A percentile compares a stretch with the other conserved stretches of the same genome.
Evolutionary conservation across 805 yeast genomes (phyloP).

Genomic region (Pichia kluyveri): DNA sequence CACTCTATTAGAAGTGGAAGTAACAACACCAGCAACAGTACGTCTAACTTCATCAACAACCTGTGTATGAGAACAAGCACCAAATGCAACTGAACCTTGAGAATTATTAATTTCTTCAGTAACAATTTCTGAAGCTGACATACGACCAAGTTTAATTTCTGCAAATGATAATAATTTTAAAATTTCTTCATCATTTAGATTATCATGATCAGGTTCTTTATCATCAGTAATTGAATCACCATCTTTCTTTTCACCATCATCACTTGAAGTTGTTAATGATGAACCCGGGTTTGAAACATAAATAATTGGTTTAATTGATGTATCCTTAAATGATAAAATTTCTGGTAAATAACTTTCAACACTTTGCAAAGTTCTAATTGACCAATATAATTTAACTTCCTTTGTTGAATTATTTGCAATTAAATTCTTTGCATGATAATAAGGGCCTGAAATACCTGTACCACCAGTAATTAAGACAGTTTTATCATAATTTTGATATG

Average conservation of each 20-base stretch:
- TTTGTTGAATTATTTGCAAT: slow-evolving; percentile 25
- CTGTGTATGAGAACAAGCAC: slow-evolving; percentile 40
- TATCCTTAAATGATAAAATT: slow-evolving; percentile 24
- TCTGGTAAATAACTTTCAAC: slow-evolving; percentile 44
- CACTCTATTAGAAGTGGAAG: slow-evolving; percentile 10
- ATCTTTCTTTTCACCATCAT: slow-evolving; percentile 1
- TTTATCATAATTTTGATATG: slow-evolving; percentile 42
- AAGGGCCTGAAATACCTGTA: slow-evolving; percentile 59
- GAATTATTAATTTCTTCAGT: slow-evolving; percentile 28
- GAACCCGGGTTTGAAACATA: slow-evolving; percentile 31
- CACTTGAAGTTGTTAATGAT: slow-evolving; percentile 2
- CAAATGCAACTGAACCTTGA: slow-evolving; percentile 35
- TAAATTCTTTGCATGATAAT: slow-evolving; percentile 30
- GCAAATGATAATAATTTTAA: slow-evolving; percentile 25
- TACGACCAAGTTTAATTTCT: slow-evolving; percentile 38
- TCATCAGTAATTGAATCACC: background rate
- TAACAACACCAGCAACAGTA: slow-evolving; percentile 15
- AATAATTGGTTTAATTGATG: slow-evolving; percentile 30
- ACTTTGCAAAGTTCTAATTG: slow-evolving; percentile 42
- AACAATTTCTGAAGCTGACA: slow-evolving; percentile 29
- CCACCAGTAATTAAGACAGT: slow-evolving; percentile 65
- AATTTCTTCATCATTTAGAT: slow-evolving; percentile 1
- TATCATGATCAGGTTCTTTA: background rate
- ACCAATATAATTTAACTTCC: slow-evolving; percentile 51
- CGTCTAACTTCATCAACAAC: slow-evolving; percentile 28